Percentiles rank a stretch among this genome's conserved stretches.
Conservation (phyloP, 768 basidiomycete species). For the Postia placenta region DNA sequence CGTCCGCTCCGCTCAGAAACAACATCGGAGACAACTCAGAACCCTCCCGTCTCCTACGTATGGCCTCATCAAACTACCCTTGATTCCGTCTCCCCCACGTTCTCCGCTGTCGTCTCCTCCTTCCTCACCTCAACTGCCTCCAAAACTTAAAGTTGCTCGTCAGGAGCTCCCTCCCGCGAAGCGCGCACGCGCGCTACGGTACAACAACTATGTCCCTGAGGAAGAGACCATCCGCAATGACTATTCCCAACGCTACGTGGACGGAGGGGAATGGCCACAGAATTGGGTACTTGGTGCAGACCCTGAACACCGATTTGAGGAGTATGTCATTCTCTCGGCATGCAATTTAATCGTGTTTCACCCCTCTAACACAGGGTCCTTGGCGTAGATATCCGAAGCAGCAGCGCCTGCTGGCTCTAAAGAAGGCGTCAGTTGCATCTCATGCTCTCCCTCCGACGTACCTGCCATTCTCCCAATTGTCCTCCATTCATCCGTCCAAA, state of each 20-base stretch:
- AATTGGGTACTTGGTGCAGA: conserved; percentile 89
- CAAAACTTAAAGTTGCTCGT: conserved; percentile 35
- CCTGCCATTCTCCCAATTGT: conserved; percentile 54
- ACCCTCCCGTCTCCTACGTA: conserved; percentile 48
- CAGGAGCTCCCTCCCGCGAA: conserved; percentile 63
- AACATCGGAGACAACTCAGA: conserved; percentile 51
- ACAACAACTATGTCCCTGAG: conserved; percentile 80
- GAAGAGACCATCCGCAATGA: conserved; percentile 98
- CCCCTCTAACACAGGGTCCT: background rate
- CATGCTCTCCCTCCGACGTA: conserved; percentile 71
- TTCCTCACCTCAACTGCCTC: conserved; percentile 33
- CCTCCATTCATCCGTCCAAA: conserved; percentile 54
- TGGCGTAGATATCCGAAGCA: conserved; percentile 85
- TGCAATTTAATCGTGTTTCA: background rate
- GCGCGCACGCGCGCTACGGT: conserved; percentile 62
- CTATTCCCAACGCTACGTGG: conserved; percentile 86
- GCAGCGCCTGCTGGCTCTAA: conserved; percentile 74
- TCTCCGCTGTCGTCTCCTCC: conserved; percentile 46
- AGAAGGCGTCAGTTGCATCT: conserved; percentile 68
- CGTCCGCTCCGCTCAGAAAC: conserved; percentile 50
- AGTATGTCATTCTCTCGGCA: conserved; percentile 53
- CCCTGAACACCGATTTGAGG: conserved; percentile 85
- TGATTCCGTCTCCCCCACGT: conserved; percentile 51
- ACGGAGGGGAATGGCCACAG: conserved; percentile 90
- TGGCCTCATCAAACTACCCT: conserved; percentile 49